Base-by-base conservation (phyloP, 805 yeast species). In the Barnettozyma siamensis region DNA sequence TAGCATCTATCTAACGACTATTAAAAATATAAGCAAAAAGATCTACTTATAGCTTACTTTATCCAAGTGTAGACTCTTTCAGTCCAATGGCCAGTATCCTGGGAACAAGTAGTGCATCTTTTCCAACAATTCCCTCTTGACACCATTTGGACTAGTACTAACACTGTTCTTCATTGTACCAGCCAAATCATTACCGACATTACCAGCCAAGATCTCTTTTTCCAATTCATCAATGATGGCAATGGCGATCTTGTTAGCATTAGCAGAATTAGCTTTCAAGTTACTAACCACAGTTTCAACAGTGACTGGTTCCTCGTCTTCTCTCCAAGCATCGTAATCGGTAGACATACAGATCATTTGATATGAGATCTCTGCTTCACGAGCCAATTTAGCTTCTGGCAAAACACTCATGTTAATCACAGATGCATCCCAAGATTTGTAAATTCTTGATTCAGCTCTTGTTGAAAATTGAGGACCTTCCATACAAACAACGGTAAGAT, bases 341-440 rank as follows among this genome's bases (percentile, higher is more conserved):
- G 99, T 93, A 1, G 95, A 83, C 99, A 93, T 93, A 66, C 99
- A 93, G 49, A 93, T 76, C 97, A 93, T 93, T 65, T 91, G 98
- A 66, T 93, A 93, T 23, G 95, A 75, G 50, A 93, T 82, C 65
- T 93, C 99, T 34, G 98, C 96, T 67, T 93, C 99, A 58, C 94
- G 78, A 4, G 99, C 99, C 49, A 93, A 75, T 63, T 93, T 93
- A 31, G 95, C 83, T 69, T 93, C 99, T n/a, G 99, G 99, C 45
- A 93, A 66, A 43, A 88, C 93, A 38, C 94, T 83, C 99, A 93
- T 93, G 70, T 93, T 93, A 63, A 93, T 93, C 42, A 93, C 94
- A 27, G 88, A 78, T 7, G 96, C 98, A 43, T 96, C 97, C 82
- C 93, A 85, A 28, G 84, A 67, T 47, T 75, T 65, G 70, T 93